These are phyloP conservation scores for Angomonas ambiguus DNA, from an alignment of 208 protist genomes.

Conservation along the genomic window DNA sequence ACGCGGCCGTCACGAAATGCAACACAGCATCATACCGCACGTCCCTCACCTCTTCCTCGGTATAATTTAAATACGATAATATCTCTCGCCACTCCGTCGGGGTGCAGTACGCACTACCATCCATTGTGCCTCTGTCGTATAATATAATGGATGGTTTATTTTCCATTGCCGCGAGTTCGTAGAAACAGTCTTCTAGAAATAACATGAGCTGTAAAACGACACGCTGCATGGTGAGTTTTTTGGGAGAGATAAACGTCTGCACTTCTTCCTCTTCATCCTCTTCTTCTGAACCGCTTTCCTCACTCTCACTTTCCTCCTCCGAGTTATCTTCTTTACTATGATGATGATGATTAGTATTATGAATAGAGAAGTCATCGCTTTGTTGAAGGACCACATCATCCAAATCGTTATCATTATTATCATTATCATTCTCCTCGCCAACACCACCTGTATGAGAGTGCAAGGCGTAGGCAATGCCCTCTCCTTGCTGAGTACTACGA, in stretches of 20 bases:
- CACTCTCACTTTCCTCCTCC: background rate
- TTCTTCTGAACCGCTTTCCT: background rate
- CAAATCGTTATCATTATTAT: too few relatives aligned
- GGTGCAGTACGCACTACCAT: constrained; percentile 50
- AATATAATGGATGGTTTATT: constrained; percentile 33
- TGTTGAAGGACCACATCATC: too few relatives aligned
- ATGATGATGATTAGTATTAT: too few relatives aligned
- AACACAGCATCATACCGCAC: constrained; percentile 59
- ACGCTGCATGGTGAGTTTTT: constrained; percentile 30
- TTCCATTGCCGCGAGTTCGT: constrained; percentile 22
- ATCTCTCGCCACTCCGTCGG: constrained; percentile 30
- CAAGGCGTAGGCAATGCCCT: too few relatives aligned
- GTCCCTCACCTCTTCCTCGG: constrained; percentile 31
- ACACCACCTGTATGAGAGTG: too few relatives aligned
- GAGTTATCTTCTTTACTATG: background rate
- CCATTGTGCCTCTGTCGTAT: constrained; percentile 56
- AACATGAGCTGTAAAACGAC: constrained; percentile 40
- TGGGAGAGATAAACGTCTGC: constrained; percentile 4
- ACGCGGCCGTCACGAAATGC: constrained; percentile 72
- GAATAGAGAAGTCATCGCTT: too few relatives aligned
- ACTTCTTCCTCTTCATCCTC: background rate
- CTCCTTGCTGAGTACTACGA: too few relatives aligned
- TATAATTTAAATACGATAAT: constrained; percentile 18
- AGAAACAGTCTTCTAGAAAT: constrained; percentile 35
- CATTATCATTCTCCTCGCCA: too few relatives aligned